Percentiles rank a stretch among this genome's conserved stretches.
phyloP scores from a whole-genome alignment of 1,139 yeast species.

The Taiozyma sp. region DNA sequence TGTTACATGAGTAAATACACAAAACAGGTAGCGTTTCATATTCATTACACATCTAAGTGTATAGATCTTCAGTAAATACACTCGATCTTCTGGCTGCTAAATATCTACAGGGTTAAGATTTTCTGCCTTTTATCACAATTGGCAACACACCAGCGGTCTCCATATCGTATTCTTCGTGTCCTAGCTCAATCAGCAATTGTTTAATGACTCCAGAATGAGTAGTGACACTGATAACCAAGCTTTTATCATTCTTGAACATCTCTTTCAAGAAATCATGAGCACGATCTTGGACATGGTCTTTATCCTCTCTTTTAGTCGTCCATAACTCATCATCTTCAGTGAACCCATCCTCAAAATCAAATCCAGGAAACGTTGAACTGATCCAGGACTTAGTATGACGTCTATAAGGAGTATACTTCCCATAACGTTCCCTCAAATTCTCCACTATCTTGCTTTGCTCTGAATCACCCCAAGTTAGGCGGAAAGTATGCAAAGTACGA shows the following conservation, averaged over 20 bases:
- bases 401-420: constrained; percentile 55
- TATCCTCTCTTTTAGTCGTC: constrained; percentile 39
- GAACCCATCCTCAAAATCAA: constrained; percentile 40
- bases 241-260: constrained; percentile 40
- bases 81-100: no score
- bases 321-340: constrained; percentile 43
- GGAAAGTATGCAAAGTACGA: constrained; percentile 47
- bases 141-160: constrained; percentile 69
- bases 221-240: constrained; percentile 42
- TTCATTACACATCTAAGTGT: no score
- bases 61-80: no score
- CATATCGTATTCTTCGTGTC: constrained; percentile 49
- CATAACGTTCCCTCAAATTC: constrained; percentile 54
- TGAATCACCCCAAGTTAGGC: constrained; percentile 29
- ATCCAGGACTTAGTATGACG: constrained; percentile 39
- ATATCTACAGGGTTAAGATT: neutral
- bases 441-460: constrained; percentile 34
- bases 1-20: no score
- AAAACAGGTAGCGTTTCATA: no score
- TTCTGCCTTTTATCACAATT: constrained; percentile 40
- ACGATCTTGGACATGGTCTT: constrained; percentile 45
- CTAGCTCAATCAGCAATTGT: constrained; percentile 44
- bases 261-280: constrained; percentile 43
- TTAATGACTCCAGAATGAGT: constrained; percentile 62
- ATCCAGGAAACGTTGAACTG: constrained; percentile 31